These are phyloP conservation scores for Paraphaeosphaeria minitans DNA, from an alignment of 2,329 filamentous ascomycete genomes.

Conservation along the genomic window DNA sequence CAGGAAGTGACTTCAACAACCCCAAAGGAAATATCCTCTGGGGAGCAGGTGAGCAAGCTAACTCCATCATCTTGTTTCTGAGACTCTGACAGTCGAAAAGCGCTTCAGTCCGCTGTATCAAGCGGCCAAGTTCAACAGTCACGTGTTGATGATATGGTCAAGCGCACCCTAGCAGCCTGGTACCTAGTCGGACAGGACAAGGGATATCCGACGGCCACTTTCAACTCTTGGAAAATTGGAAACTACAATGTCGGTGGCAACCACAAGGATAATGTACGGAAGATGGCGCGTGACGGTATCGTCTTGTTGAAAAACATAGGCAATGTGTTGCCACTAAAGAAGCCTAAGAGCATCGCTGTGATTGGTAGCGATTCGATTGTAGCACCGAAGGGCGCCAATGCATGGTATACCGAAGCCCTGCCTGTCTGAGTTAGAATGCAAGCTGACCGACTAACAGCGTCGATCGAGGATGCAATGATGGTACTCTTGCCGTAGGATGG, in stretches of 20 bases:
- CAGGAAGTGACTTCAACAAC: slow-evolving; percentile 46
- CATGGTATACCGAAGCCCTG: slow-evolving; percentile 55
- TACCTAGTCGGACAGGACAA: slow-evolving; percentile 56
- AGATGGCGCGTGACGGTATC: slow-evolving; percentile 55
- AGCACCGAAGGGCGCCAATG: slow-evolving; percentile 77
- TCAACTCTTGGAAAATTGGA: slow-evolving; percentile 54
- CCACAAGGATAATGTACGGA: slow-evolving; percentile 47
- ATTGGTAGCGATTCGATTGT: slow-evolving; percentile 83
- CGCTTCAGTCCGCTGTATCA: slow-evolving; percentile 58
- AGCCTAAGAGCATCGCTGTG: slow-evolving; percentile 64
- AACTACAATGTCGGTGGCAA: slow-evolving; percentile 47
- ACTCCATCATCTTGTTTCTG: not conserved
- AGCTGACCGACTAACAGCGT: slow-evolving; percentile 12
- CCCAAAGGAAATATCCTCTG: slow-evolving; percentile 55
- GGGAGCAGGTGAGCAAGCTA: slow-evolving; percentile 49
- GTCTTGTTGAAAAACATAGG: slow-evolving; percentile 66
- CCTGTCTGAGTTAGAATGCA: not conserved
- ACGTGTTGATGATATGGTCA: slow-evolving; percentile 51
- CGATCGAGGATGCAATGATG: slow-evolving; percentile 68
- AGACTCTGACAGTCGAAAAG: slow-evolving; percentile 22
- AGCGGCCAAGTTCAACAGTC: slow-evolving; percentile 51
- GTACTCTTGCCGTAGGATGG: slow-evolving; percentile 72
- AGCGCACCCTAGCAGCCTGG: slow-evolving; percentile 55
- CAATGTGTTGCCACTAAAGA: slow-evolving; percentile 72
- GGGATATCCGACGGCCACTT: slow-evolving; percentile 50